phyloP scores from a whole-genome alignment of 106 monocot species.

The Phalaenopsis equestris region DNA sequence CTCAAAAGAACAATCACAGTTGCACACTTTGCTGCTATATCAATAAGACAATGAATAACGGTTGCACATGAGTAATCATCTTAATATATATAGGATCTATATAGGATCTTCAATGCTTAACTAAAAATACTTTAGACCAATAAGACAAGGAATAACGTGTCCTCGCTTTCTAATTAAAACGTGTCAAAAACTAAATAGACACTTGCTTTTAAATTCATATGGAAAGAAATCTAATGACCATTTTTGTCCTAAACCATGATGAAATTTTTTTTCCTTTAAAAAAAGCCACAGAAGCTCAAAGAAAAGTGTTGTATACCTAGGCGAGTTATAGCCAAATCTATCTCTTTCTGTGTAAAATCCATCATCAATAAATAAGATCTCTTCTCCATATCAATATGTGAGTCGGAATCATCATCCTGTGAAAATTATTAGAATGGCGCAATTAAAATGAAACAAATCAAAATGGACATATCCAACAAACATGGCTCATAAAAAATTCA shows the following conservation, averaged over 20 bases:
- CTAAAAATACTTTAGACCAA: too few relatives aligned
- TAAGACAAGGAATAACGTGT: too few relatives aligned
- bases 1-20: too few relatives aligned
- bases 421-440: neutral
- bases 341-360: constrained; percentile 53
- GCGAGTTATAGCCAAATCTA: constrained; percentile 41
- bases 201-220: too few relatives aligned
- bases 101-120: too few relatives aligned
- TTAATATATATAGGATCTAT: too few relatives aligned
- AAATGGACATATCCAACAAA: neutral
- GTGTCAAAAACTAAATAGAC: neutral
- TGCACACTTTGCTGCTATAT: too few relatives aligned
- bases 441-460: neutral
- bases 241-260: neutral
- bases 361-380: constrained; percentile 43
- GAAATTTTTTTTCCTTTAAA: too few relatives aligned
- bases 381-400: constrained; percentile 28
- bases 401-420: constrained; percentile 10
- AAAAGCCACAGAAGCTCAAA: neutral
- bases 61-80: too few relatives aligned
- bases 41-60: too few relatives aligned
- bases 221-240: neutral
- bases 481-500: neutral
- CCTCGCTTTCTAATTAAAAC: neutral
- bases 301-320: constrained; percentile 41